Percentiles rank a stretch among this genome's conserved stretches.
These are phyloP conservation scores for Polymyxa betae DNA, from an alignment of 208 protist genomes.

Conservation along the genomic window DNA sequence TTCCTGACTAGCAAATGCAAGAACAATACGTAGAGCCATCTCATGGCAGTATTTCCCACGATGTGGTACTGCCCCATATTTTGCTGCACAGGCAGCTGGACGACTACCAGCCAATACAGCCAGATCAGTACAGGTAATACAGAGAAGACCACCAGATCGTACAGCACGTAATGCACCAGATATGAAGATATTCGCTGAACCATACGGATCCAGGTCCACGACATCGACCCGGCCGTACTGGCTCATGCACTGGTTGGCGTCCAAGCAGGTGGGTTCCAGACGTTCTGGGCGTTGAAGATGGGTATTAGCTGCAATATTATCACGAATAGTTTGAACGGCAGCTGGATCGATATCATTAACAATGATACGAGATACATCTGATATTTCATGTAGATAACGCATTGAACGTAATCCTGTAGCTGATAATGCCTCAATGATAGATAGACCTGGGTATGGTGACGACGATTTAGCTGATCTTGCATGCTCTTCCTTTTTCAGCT, in stretches of 20 bases:
- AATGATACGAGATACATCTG: slow-evolving; percentile 78
- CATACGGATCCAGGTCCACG: slow-evolving; percentile 99
- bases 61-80: slow-evolving; percentile 72
- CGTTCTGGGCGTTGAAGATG: slow-evolving; percentile 77
- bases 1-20: slow-evolving; percentile 79
- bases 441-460: background rate
- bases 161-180: slow-evolving; percentile 92
- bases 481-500: slow-evolving; percentile 61
- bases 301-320: slow-evolving; percentile 92
- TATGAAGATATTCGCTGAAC: slow-evolving; percentile 93
- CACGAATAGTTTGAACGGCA: slow-evolving; percentile 89
- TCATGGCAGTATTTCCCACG: slow-evolving; percentile 84
- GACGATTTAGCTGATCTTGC: background rate
- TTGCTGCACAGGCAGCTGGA: slow-evolving; percentile 92
- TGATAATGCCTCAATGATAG: slow-evolving; percentile 59
- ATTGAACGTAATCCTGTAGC: slow-evolving; percentile 85
- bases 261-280: slow-evolving; percentile 73
- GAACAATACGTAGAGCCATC: slow-evolving; percentile 92
- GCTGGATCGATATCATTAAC: slow-evolving; percentile 94
- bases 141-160: slow-evolving; percentile 91
- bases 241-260: slow-evolving; percentile 76
- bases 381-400: slow-evolving; percentile 88
- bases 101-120: slow-evolving; percentile 89
- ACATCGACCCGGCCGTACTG: slow-evolving; percentile 87
- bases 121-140: slow-evolving; percentile 97